Evolutionary conservation across 768 basidiomycete species (phyloP).

Genomic region (Hysterangium stoloniferum): DNA sequence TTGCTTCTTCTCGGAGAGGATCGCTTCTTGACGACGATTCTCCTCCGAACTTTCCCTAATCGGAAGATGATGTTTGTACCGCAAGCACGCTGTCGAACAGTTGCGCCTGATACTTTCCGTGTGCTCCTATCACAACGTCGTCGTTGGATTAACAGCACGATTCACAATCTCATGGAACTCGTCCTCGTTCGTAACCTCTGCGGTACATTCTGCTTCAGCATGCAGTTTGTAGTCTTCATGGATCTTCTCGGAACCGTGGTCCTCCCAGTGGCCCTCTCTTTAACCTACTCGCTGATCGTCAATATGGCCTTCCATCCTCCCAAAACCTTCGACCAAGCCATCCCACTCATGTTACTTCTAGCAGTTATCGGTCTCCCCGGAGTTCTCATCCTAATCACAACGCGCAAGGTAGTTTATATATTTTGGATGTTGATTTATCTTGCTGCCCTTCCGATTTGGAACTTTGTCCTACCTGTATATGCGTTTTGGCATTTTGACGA

Average conservation of each 20-base stretch:
- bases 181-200: constrained; percentile 94
- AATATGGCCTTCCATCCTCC: constrained; percentile 78
- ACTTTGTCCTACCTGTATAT: constrained; percentile 88
- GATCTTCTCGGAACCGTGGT: constrained; percentile 89
- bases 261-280: constrained; percentile 84
- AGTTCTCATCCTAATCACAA: constrained; percentile 87
- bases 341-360: constrained; percentile 81
- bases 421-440: constrained; percentile 99
- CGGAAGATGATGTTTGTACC: constrained; percentile 99
- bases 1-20: constrained; percentile 94
- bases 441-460: constrained; percentile 90
- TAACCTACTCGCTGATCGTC: constrained; percentile 86
- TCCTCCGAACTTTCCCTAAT: constrained; percentile 94
- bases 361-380: constrained; percentile 93
- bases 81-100: constrained; percentile 88
- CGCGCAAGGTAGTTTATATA: constrained; percentile 89
- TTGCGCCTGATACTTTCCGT: constrained; percentile 92
- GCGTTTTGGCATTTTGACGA: constrained; percentile 99
- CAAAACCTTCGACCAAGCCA: constrained; percentile 80
- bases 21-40: constrained; percentile 95
- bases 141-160: constrained; percentile 99
- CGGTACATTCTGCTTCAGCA: constrained; percentile 99
- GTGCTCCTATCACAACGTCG: constrained; percentile 93
- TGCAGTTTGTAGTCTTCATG: constrained; percentile 99
- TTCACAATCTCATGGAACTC: constrained; percentile 99